Conservation (phyloP, 345 rosid genomes). For the Mangifera indica region DNA sequence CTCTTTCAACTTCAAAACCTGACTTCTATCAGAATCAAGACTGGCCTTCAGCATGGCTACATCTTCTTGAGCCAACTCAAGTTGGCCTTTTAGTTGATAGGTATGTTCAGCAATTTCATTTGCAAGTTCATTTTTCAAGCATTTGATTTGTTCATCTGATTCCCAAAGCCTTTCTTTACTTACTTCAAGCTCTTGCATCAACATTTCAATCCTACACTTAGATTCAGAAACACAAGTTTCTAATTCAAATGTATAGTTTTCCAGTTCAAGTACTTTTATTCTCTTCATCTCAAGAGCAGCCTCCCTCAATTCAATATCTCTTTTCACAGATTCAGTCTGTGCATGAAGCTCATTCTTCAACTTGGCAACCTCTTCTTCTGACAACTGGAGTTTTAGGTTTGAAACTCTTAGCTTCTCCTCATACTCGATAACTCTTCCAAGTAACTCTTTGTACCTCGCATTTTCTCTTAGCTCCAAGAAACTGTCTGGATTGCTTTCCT, state of each 20-base stretch:
- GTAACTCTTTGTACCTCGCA: slow-evolving; percentile 39
- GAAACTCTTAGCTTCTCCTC: slow-evolving; percentile 53
- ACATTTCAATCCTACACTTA: no score
- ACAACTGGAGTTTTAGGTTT: slow-evolving; percentile 41
- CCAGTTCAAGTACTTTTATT: slow-evolving; percentile 27
- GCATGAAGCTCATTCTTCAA: slow-evolving; percentile 44
- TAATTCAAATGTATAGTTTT: slow-evolving; percentile 34
- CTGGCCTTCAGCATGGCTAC: slow-evolving; percentile 24
- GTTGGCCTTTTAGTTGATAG: slow-evolving; percentile 25
- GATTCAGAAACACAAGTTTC: slow-evolving; percentile 18
- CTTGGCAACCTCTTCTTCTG: slow-evolving; percentile 56
- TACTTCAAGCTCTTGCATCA: not conserved
- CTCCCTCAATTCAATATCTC: slow-evolving; percentile 25
- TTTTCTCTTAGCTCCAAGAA: slow-evolving; percentile 25
- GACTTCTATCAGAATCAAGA: slow-evolving; percentile 40
- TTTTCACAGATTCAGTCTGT: slow-evolving; percentile 40
- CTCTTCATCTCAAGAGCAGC: slow-evolving; percentile 38
- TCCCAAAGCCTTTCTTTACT: no score
- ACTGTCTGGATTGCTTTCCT: slow-evolving; percentile 34
- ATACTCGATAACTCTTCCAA: slow-evolving; percentile 25
- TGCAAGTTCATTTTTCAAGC: no score
- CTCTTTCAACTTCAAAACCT: slow-evolving; percentile 45
- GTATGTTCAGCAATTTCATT: not conserved
- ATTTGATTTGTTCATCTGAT: no score
- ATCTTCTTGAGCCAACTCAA: slow-evolving; percentile 28